These are phyloP conservation scores for Dioscorea zingiberensis DNA, from an alignment of 106 monocot genomes.

Conservation along the genomic window DNA sequence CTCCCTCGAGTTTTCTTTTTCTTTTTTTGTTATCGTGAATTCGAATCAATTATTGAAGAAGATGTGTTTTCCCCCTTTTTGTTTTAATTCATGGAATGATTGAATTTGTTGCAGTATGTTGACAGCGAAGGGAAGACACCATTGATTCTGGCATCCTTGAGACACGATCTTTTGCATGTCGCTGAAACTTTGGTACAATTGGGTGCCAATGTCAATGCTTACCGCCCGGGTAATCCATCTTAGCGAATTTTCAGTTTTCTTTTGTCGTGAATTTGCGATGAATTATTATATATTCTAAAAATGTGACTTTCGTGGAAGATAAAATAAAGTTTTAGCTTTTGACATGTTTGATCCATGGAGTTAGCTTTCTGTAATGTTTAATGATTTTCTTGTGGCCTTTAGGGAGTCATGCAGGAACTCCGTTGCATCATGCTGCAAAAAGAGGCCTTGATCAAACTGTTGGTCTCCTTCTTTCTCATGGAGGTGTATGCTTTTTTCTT, in stretches of 20 bases:
- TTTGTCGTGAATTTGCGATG: background rate
- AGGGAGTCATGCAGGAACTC: slow-evolving; percentile 77
- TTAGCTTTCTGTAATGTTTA: too few relatives aligned
- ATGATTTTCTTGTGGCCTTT: slow-evolving; percentile 7
- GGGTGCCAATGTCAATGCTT: slow-evolving; percentile 92
- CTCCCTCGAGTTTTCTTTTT: too few relatives aligned
- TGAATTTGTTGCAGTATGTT: slow-evolving; percentile 49
- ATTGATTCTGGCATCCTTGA: slow-evolving; percentile 73
- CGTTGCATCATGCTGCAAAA: slow-evolving; percentile 92
- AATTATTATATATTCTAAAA: too few relatives aligned
- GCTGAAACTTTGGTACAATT: slow-evolving; percentile 61
- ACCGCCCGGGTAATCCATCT: slow-evolving; percentile 64
- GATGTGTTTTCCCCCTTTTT: background rate
- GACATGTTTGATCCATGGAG: too few relatives aligned
- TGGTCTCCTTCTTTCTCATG: slow-evolving; percentile 65
- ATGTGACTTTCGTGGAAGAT: too few relatives aligned
- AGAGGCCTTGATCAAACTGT: slow-evolving; percentile 73
- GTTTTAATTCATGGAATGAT: background rate
- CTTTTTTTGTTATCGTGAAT: too few relatives aligned
- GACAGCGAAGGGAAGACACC: slow-evolving; percentile 94
- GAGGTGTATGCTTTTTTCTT: slow-evolving; percentile 40
- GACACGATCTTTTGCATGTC: slow-evolving; percentile 51
- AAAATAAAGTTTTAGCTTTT: too few relatives aligned
- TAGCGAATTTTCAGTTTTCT: background rate
- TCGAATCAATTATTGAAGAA: too few relatives aligned